These are phyloP conservation scores for Alternaria longipes DNA, from an alignment of 2,329 filamentous ascomycete genomes.

Conservation along the genomic window DNA sequence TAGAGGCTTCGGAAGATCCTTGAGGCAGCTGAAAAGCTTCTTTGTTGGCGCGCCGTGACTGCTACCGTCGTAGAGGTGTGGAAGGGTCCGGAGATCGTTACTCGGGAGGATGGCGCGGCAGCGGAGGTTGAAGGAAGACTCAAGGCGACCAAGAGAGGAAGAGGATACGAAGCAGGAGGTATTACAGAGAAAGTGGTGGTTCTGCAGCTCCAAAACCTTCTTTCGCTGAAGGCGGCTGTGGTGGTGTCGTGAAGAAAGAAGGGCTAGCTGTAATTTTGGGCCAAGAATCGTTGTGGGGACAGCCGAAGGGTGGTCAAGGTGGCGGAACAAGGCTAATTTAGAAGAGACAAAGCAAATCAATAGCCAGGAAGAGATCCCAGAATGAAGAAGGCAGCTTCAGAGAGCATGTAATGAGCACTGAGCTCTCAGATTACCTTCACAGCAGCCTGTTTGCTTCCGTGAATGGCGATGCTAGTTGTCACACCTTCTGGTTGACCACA, in stretches of 20 bases:
- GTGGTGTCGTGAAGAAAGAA: background rate
- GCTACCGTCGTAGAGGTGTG: background rate
- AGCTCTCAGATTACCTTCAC: background rate
- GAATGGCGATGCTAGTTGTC: slow-evolving; percentile 8
- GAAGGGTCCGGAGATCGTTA: background rate
- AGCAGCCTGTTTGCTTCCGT: slow-evolving; percentile 7
- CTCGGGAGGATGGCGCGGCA: background rate
- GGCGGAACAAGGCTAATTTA: background rate
- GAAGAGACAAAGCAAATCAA: background rate
- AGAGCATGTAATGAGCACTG: slow-evolving; percentile 6
- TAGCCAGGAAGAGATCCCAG: background rate
- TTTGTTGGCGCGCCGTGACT: background rate
- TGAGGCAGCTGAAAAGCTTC: background rate
- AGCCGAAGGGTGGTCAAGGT: background rate
- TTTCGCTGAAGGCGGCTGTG: background rate
- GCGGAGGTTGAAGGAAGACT: background rate
- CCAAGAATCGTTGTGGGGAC: background rate
- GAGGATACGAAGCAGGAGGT: background rate
- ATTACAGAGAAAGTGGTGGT: background rate
- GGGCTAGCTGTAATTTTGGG: background rate
- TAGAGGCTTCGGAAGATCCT: background rate
- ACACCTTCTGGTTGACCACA: background rate
- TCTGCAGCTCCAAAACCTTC: background rate
- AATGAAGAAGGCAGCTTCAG: background rate
- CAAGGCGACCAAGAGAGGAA: background rate